These are phyloP conservation scores for Phytopythium boreale DNA, from an alignment of 352 stramenopile species.

Conservation along the genomic window DNA sequence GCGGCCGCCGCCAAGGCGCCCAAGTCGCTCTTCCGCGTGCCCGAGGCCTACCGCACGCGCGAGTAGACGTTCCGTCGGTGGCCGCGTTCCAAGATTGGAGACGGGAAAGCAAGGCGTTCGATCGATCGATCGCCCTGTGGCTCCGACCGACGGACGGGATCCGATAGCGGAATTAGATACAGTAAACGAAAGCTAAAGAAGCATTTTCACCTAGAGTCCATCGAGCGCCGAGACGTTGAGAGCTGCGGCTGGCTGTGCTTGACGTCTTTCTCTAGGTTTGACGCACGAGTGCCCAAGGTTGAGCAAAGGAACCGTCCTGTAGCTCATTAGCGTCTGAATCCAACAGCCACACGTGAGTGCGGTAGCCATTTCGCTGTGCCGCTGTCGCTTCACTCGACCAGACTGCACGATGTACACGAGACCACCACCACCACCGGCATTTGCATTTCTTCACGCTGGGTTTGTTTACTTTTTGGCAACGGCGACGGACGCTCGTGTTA, in stretches of 20 bases:
- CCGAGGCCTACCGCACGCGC: constrained; percentile 73
- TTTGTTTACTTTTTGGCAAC: constrained; percentile 3
- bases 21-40: constrained; percentile 79
- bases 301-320: too few relatives aligned
- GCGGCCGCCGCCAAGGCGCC: constrained; percentile 42
- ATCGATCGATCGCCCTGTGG: too few relatives aligned
- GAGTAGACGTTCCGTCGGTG: constrained; percentile 18
- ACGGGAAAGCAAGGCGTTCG: too few relatives aligned
- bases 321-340: too few relatives aligned
- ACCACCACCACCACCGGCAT: neutral
- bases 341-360: too few relatives aligned
- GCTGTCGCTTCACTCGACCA: too few relatives aligned
- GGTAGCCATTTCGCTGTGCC: too few relatives aligned
- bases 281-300: too few relatives aligned
- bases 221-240: neutral
- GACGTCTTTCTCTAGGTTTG: too few relatives aligned
- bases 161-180: too few relatives aligned
- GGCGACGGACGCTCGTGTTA: constrained; percentile 9
- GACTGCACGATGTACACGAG: neutral
- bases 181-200: neutral
- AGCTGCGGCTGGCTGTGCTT: neutral
- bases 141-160: too few relatives aligned
- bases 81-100: neutral
- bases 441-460: neutral
- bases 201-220: neutral